These are phyloP conservation scores for Blastomyces emzantsi DNA, from an alignment of 2,329 filamentous ascomycete genomes.

Conservation along the genomic window DNA sequence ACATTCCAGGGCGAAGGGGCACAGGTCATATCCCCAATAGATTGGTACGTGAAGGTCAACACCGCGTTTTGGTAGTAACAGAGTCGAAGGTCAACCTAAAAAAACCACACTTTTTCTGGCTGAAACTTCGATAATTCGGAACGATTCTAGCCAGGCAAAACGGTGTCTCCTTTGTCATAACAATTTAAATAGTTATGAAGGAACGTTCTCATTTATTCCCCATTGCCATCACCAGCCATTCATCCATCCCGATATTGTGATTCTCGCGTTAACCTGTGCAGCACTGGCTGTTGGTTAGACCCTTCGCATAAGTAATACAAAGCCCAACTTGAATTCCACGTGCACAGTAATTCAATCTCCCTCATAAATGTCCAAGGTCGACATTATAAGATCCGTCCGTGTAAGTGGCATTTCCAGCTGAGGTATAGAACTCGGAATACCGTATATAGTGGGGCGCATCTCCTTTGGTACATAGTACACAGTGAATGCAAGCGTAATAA, in stretches of 20 bases:
- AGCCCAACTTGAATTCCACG: background rate
- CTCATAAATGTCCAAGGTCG: background rate
- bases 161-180: background rate
- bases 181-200: background rate
- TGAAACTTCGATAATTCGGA: background rate
- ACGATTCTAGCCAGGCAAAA: background rate
- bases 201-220: background rate
- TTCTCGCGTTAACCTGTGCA: background rate
- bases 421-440: background rate
- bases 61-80: background rate
- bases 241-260: background rate
- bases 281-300: background rate
- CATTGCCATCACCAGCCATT: background rate
- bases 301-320: background rate
- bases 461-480: background rate
- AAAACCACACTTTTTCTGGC: background rate
- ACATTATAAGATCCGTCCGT: background rate
- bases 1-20: no score
- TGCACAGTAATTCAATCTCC: background rate
- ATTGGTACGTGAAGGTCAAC: background rate
- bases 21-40: background rate
- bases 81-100: background rate
- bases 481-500: background rate
- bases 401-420: background rate
- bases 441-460: background rate